These are phyloP conservation scores for Ilyonectria sp. DNA, from an alignment of 2,329 filamentous ascomycete species.

Conservation along the genomic window DNA sequence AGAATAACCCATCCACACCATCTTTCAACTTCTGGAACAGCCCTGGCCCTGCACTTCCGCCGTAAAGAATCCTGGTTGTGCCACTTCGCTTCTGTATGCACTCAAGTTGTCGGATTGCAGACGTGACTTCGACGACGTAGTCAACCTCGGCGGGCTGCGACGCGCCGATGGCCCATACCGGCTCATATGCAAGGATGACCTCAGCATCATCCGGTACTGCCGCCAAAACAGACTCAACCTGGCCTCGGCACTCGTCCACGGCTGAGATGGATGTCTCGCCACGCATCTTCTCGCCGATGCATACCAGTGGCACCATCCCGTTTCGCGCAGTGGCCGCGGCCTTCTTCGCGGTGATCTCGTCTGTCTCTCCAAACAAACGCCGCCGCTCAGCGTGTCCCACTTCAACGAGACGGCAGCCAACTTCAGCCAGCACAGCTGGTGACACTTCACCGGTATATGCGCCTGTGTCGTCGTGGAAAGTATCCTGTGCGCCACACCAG, in stretches of 20 bases:
- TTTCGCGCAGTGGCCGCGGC: slow-evolving; percentile 77
- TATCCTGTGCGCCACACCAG: slow-evolving; percentile 83
- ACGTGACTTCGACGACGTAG: slow-evolving; percentile 80
- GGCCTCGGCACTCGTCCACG: slow-evolving; percentile 75
- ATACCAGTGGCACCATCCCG: slow-evolving; percentile 83
- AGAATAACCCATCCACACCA: slow-evolving; percentile 84
- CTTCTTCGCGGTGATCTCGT: slow-evolving; percentile 77
- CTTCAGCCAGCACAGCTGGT: slow-evolving; percentile 74
- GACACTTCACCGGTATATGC: slow-evolving; percentile 86
- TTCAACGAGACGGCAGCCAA: slow-evolving; percentile 82
- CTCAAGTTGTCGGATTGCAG: slow-evolving; percentile 70
- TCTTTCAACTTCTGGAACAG: slow-evolving; percentile 78
- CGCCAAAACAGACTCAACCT: slow-evolving; percentile 75
- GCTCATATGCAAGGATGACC: slow-evolving; percentile 87
- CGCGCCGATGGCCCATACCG: slow-evolving; percentile 90
- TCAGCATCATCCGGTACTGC: slow-evolving; percentile 75
- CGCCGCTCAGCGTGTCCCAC: slow-evolving; percentile 87
- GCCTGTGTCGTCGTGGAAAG: slow-evolving; percentile 78
- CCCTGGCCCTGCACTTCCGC: slow-evolving; percentile 86
- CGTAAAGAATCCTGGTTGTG: slow-evolving; percentile 81
- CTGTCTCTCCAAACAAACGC: slow-evolving; percentile 81
- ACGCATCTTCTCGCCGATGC: slow-evolving; percentile 79
- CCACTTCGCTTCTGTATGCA: slow-evolving; percentile 67
- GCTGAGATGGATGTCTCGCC: slow-evolving; percentile 68
- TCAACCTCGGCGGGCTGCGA: slow-evolving; percentile 78